Base-by-base conservation (phyloP, 192 early-diverging fungal species). In the Coemansia sp. region DNA sequence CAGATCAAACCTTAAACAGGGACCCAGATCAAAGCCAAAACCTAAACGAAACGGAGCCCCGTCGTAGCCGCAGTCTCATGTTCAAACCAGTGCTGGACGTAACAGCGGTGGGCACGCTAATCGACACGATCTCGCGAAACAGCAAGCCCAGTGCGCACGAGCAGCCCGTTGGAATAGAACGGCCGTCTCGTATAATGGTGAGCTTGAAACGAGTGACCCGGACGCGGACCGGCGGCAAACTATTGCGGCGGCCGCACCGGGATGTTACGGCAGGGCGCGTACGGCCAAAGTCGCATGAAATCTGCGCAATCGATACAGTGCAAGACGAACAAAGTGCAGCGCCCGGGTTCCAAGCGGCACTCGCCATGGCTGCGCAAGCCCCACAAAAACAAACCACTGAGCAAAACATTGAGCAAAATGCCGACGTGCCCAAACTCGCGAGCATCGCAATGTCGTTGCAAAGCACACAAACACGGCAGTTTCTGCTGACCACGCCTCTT, bases 401-500 rank as follows among this genome's bases (percentile, higher is more conserved):
- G 47, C n/a, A 57, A 17, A 7, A 35, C 50, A 29, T 3, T 5
- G 51, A 37, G 39, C 25, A 62, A 59, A 11, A 19, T 25, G 39
- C 54, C 2, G 11, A 23, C n/a, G 24, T 49, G 8, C 69, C 55
- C 6, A 60, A 61, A 1, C 63, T 68, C 52, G 19, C 62, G 55
- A 59, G 59, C 0, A 73, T 79, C 5, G 76, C 82, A 10, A 51
- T 83, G 12, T 83, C 82, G 10, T 65, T 83, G 1, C 70, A 76
- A 29, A 60, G 78, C 59, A 43, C 65, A 21, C 69, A 67, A 29
- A 74, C 75, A 2, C 71, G 75, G 21, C 76, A 72, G 53, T 75
- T 72, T 32, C 65, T 84, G 38, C 72, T 84, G 2, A 65, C 74
- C 59, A 84, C 82, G 29, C 82, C 82, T 11, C 60, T 84, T 52